These are phyloP conservation scores for Cinchona pubescens DNA, from an alignment of 257 asterid genomes.

Conservation along the genomic window DNA sequence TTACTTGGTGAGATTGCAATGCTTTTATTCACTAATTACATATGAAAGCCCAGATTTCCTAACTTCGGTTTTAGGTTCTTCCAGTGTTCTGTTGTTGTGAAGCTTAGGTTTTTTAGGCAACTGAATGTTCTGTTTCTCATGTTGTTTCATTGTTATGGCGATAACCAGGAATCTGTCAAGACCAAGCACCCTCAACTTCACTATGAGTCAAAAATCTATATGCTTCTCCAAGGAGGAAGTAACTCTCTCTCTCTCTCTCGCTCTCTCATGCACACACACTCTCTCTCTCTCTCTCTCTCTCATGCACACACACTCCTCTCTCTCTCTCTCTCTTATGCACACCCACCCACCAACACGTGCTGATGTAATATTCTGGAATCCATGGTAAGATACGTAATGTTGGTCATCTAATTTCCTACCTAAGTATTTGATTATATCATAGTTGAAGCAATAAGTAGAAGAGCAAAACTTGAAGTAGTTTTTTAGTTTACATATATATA, in stretches of 20 bases:
- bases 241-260: slow-evolving; percentile 35
- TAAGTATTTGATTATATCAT: background rate
- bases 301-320: too few species aligned
- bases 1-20: background rate
- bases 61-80: background rate
- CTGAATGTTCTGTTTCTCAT: background rate
- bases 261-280: too few species aligned
- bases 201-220: slow-evolving; percentile 81
- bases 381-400: too few species aligned
- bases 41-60: background rate
- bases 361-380: too few species aligned
- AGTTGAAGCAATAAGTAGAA: background rate
- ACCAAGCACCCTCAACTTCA: slow-evolving; percentile 89
- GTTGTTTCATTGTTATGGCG: slow-evolving; percentile 10
- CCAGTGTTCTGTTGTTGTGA: background rate
- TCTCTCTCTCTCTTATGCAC: background rate
- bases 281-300: too few species aligned
- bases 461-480: background rate
- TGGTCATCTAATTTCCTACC: background rate
- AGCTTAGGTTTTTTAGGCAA: background rate
- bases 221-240: slow-evolving; percentile 96
- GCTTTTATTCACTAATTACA: background rate
- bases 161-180: slow-evolving; percentile 71
- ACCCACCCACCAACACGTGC: background rate
- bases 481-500: background rate